Evolutionary conservation across 192 early-diverging fungal species (phyloP).

Genomic region (Entomortierella chlamydospora): DNA sequence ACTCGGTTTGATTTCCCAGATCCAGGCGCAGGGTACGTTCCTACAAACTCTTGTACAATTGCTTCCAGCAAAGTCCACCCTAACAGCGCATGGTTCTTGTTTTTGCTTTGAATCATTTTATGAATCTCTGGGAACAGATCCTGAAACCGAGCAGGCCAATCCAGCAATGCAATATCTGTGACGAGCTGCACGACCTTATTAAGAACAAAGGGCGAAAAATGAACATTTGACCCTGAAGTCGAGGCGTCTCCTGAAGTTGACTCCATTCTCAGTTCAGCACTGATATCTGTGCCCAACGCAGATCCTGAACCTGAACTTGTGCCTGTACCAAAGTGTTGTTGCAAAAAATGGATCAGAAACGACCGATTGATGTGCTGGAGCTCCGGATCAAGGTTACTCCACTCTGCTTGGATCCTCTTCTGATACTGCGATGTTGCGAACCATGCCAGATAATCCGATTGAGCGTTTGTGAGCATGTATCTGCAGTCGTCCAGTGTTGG

Average conservation of each 20-base stretch:
- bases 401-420: conserved; percentile 43
- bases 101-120: conserved; percentile 35
- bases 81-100: conserved; percentile 28
- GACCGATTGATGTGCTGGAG: conserved; percentile 30
- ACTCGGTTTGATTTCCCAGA: conserved; percentile 20
- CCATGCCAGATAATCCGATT: conserved; percentile 41
- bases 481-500: conserved; percentile 36
- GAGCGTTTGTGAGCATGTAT: conserved; percentile 38
- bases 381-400: conserved; percentile 33
- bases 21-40: conserved; percentile 35
- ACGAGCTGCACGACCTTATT: conserved; percentile 49
- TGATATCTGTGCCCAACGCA: background rate
- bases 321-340: conserved; percentile 33
- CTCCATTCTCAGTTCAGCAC: background rate
- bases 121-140: conserved; percentile 48
- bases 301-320: conserved; percentile 6
- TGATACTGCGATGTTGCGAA: conserved; percentile 50
- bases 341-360: conserved; percentile 35
- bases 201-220: conserved; percentile 34
- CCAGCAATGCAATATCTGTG: conserved; percentile 39
- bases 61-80: conserved; percentile 50
- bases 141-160: conserved; percentile 48
- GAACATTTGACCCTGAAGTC: background rate
- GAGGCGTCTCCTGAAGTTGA: background rate
- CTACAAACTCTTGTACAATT: conserved; percentile 35